Percentiles rank a stretch among this genome's conserved stretches.
Evolutionary conservation across 1,284 basidiomycete genomes (phyloP).

Genomic region (Limonomyces culmigenus): DNA sequence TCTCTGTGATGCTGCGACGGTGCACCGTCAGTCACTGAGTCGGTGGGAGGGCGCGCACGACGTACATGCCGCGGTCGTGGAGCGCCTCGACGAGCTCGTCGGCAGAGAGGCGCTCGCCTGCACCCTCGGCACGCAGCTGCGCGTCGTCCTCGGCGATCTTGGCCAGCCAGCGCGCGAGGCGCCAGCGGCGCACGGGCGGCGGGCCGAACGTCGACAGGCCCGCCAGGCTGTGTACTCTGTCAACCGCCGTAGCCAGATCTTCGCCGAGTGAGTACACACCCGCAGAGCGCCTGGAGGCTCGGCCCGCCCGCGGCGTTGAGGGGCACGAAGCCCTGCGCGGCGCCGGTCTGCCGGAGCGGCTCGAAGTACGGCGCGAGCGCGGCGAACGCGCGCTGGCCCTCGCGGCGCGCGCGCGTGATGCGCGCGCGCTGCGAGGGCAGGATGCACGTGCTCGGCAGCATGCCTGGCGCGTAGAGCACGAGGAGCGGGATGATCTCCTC

Average conservation of each 20-base stretch:
- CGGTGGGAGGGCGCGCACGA: slow-evolving; percentile 6
- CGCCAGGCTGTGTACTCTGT: slow-evolving; percentile 25
- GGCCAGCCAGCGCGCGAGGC: slow-evolving; percentile 37
- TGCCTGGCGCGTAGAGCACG: slow-evolving; percentile 71
- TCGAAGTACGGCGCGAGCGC: slow-evolving; percentile 15
- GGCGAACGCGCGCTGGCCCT: slow-evolving; percentile 24
- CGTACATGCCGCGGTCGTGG: slow-evolving; percentile 61
- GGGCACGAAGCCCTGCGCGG: slow-evolving; percentile 15
- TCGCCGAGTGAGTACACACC: neutral
- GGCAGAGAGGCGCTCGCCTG: slow-evolving; percentile 26
- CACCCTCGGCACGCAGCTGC: slow-evolving; percentile 31
- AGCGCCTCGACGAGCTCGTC: slow-evolving; percentile 44
- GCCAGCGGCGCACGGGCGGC: slow-evolving; percentile 28
- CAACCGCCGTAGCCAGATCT: neutral
- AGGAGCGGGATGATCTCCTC: slow-evolving; percentile 77
- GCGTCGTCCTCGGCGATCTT: slow-evolving; percentile 42
- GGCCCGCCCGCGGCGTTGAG: slow-evolving; percentile 2
- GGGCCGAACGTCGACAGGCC: slow-evolving; percentile 41
- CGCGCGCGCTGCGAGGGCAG: slow-evolving; percentile 68
- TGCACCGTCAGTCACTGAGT: neutral
- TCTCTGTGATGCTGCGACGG: slow-evolving; percentile 23
- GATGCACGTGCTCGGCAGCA: slow-evolving; percentile 78
- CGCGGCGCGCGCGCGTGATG: slow-evolving; percentile 44
- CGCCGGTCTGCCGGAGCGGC: slow-evolving; percentile 15
- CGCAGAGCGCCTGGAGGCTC: slow-evolving; percentile 1